Evolutionary conservation across 179 eudicot species (phyloP).

Genomic region (Actinidia chinensis): DNA sequence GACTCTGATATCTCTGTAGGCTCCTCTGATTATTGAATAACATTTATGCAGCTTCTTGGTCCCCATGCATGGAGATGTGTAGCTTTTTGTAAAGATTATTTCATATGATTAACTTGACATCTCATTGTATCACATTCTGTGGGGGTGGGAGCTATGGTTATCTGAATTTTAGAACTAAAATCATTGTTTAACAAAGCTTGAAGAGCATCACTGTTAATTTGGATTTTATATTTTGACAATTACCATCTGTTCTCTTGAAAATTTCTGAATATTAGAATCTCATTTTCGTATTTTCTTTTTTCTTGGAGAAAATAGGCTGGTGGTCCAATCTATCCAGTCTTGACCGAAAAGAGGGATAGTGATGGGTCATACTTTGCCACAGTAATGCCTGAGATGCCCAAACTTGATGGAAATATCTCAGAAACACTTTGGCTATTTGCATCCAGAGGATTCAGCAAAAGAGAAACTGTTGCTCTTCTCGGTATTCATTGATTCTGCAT

Average conservation of each 20-base stretch:
- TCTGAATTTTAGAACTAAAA: neutral
- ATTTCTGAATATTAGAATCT: slow-evolving; percentile 16
- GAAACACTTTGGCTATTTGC: slow-evolving; percentile 37
- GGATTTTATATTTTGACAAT: neutral
- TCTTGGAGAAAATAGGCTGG: slow-evolving; percentile 35
- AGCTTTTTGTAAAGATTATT: no score
- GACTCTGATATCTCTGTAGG: no score
- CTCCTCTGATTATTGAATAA: no score
- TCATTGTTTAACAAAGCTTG: neutral
- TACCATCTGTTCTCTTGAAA: neutral
- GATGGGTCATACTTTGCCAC: slow-evolving; percentile 26
- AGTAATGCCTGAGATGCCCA: slow-evolving; percentile 40
- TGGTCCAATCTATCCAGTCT: slow-evolving; percentile 44
- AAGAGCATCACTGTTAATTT: neutral
- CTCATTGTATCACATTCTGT: no score
- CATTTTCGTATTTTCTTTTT: neutral
- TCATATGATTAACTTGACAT: no score
- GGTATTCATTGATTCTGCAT: slow-evolving; percentile 24
- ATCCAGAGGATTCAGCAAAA: slow-evolving; percentile 37
- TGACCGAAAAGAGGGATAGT: slow-evolving; percentile 46
- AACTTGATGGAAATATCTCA: slow-evolving; percentile 31
- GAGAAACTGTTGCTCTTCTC: slow-evolving; percentile 47
- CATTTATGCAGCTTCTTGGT: no score
- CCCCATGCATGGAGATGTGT: no score
- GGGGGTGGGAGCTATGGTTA: neutral